Base-by-base conservation (phyloP, 2,329 filamentous ascomycete species). In the Diplodia corticola region DNA sequence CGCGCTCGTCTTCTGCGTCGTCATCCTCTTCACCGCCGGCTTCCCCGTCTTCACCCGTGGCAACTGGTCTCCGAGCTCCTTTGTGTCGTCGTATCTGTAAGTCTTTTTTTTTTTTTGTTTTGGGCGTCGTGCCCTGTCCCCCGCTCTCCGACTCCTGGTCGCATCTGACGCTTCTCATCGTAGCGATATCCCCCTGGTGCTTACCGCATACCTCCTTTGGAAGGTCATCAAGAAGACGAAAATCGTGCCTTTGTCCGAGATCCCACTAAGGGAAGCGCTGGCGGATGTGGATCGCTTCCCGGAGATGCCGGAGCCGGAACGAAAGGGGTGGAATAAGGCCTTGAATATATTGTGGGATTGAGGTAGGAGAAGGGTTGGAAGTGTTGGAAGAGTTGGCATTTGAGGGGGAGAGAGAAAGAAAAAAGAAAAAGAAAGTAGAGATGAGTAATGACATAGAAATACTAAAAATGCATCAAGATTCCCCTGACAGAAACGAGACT, bases 71-170 rank as follows among this genome's bases (percentile, higher is more conserved):
- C 66, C 74, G 1, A 73, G 71, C 17, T 69, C 69, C 1, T 77
- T 78, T 53, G 73, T 78, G 4, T 77, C 76, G 4, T 70, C 73
- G 5, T 77, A 77, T 48, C 68, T 77, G 26, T 55, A 64, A 35
- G 63, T 35, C 7, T 5, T 6, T 5, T 6, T 17, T 12, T 20
- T 30, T 7, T 30, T 30, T 30, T 30, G 6, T 4, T 30, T 4
- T n/a, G n/a, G n/a, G n/a, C n/a, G 28, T 28, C 28, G 28, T 28
- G 28, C 28, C 30, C 30, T 37, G 9, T 35, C 1, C 33, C 4
- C 2, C 10, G 15, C 7, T 4, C 12, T 13, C 35, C 12, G 33
- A 1, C 15, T 4, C 12, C 12, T 13, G 2, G 12, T 37, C 12
- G 12, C 2, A 15, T 40, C 37, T 40, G 17, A 40, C 37, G 5